Evolutionary conservation across 371 early-diverging fungal species (phyloP).

Genomic region (Sporodiniella umbellata): DNA sequence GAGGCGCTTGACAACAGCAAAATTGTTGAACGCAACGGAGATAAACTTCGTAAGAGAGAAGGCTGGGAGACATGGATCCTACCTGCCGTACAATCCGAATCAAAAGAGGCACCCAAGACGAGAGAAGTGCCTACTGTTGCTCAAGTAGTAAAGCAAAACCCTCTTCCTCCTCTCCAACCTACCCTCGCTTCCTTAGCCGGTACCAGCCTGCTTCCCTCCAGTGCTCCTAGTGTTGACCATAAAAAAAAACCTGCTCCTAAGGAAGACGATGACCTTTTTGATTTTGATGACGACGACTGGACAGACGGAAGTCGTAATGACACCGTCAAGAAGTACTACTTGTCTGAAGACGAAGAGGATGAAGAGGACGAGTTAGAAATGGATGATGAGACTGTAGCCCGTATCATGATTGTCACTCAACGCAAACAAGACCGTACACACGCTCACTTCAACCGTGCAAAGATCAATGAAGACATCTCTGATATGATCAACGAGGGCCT

Average conservation of each 20-base stretch:
- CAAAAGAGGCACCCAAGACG: too few species aligned
- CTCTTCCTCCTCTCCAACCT: slow-evolving; percentile 22
- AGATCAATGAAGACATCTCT: slow-evolving; percentile 82
- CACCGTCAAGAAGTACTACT: slow-evolving; percentile 63
- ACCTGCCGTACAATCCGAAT: slow-evolving; percentile 22
- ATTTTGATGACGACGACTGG: slow-evolving; percentile 73
- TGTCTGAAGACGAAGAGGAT: slow-evolving; percentile 62
- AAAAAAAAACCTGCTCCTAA: slow-evolving; percentile 24
- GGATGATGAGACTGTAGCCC: slow-evolving; percentile 85
- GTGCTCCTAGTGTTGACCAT: slow-evolving; percentile 21
- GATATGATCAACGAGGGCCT: slow-evolving; percentile 96
- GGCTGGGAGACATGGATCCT: slow-evolving; percentile 83
- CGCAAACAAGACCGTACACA: slow-evolving; percentile 73
- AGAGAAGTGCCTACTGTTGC: slow-evolving; percentile 20
- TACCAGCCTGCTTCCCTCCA: slow-evolving; percentile 20
- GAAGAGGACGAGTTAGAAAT: slow-evolving; percentile 70
- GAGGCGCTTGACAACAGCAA: slow-evolving; percentile 58
- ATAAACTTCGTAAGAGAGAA: slow-evolving; percentile 63
- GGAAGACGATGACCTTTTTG: slow-evolving; percentile 75
- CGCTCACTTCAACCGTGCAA: slow-evolving; percentile 74
- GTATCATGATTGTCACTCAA: slow-evolving; percentile 91
- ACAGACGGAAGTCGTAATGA: slow-evolving; percentile 51
- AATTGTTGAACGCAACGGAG: slow-evolving; percentile 53
- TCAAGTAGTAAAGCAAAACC: slow-evolving; percentile 25
- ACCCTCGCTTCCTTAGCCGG: slow-evolving; percentile 44